phyloP scores from a whole-genome alignment of 2,329 filamentous ascomycete genomes.

The Scedosporium dehoogii region DNA sequence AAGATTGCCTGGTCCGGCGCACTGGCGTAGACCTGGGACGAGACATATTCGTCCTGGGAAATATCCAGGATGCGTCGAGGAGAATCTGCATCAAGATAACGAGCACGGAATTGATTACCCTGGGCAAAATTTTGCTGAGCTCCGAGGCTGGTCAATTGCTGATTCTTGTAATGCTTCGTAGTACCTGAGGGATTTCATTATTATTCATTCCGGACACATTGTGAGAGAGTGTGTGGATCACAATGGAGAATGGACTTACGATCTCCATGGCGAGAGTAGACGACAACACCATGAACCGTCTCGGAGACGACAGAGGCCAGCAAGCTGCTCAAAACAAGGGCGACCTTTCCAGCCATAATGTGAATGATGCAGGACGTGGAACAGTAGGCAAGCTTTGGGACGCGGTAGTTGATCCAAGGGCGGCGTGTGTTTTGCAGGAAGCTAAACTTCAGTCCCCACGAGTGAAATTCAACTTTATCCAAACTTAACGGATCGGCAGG shows the following conservation, averaged over 20 bases:
- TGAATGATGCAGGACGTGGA: not conserved
- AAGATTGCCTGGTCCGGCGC: conserved; percentile 22
- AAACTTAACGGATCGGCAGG: not conserved
- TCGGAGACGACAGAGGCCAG: conserved; percentile 16
- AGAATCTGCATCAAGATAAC: conserved; percentile 15
- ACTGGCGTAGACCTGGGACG: conserved; percentile 22
- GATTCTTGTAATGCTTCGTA: conserved; percentile 23
- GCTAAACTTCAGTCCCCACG: not conserved
- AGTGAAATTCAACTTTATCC: not conserved
- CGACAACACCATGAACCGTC: conserved; percentile 22
- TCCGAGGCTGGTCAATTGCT: conserved; percentile 23
- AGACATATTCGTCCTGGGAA: conserved; percentile 21
- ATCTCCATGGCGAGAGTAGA: conserved; percentile 24
- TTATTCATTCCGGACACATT: not conserved
- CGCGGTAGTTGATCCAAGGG: not conserved
- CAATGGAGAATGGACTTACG: conserved; percentile 14
- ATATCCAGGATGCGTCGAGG: conserved; percentile 20
- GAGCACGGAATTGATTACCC: conserved; percentile 14
- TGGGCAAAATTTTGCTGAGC: conserved; percentile 21
- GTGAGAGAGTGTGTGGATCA: not conserved
- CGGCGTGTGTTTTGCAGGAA: not conserved
- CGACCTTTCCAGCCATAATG: conserved; percentile 5
- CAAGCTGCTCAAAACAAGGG: not conserved
- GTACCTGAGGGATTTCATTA: conserved; percentile 14
- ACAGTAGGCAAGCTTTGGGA: too few relatives aligned